These are phyloP conservation scores for Elsinoe necatrix DNA, from an alignment of 2,329 filamentous ascomycete species.

Conservation along the genomic window DNA sequence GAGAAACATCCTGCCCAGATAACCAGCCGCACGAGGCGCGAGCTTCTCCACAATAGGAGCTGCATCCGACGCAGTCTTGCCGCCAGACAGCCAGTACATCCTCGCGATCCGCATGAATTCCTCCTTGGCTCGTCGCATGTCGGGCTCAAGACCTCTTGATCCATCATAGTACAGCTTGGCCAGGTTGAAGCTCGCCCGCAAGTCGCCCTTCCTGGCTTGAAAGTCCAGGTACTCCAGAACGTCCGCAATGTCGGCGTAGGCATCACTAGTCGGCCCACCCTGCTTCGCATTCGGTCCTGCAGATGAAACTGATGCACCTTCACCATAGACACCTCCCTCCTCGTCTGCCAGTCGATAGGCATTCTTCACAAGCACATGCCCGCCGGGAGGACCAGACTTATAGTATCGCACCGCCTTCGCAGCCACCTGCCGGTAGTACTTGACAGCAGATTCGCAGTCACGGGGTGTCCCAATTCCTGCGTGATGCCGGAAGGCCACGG, in stretches of 20 bases:
- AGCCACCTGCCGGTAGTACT: constrained; percentile 87
- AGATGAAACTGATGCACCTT: constrained; percentile 84
- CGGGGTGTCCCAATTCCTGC: constrained; percentile 76
- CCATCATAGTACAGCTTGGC: constrained; percentile 86
- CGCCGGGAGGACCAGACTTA: constrained; percentile 82
- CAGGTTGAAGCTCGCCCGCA: constrained; percentile 77
- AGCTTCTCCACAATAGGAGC: constrained; percentile 65
- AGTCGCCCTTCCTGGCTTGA: constrained; percentile 81
- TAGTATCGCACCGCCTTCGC: constrained; percentile 88
- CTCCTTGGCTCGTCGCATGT: constrained; percentile 63
- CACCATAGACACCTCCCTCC: constrained; percentile 83
- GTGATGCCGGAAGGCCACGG: constrained; percentile 76
- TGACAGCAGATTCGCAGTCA: constrained; percentile 74
- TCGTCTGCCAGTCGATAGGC: constrained; percentile 84
- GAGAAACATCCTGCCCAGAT: constrained; percentile 80
- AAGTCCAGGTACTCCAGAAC: constrained; percentile 90
- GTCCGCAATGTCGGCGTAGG: constrained; percentile 81
- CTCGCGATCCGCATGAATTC: constrained; percentile 75
- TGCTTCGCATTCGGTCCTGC: constrained; percentile 74
- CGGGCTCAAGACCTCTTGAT: constrained; percentile 62
- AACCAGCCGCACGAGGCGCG: constrained; percentile 76
- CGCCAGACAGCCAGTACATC: constrained; percentile 68
- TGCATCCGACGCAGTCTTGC: constrained; percentile 62
- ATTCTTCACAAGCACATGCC: constrained; percentile 66
- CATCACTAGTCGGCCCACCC: constrained; percentile 64